Base-by-base conservation (phyloP, 495 filamentous ascomycete species). In the Aspergillus ostianus region DNA sequence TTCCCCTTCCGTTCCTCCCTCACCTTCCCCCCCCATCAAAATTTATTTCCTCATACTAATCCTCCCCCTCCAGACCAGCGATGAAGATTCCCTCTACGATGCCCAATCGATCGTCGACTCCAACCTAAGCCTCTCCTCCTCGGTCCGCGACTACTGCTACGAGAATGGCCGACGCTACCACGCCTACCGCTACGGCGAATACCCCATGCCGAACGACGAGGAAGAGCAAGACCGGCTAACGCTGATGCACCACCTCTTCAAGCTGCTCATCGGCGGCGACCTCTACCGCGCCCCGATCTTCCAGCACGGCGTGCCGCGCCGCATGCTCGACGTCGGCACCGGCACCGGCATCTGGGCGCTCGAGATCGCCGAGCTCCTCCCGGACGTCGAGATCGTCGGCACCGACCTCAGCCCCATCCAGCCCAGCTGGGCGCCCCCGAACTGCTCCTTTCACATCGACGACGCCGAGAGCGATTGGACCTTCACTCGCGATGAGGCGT, bases 191-290 rank as follows among this genome's bases (percentile, higher is more conserved):
- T 74, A 78, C 62, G 67, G 65, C 72, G 82, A 82, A 54, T 88
- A 87, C 55, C 73, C 75, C 27, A 80, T 82, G 45, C 86, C 86
- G 30, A 89, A 88, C 64, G 85, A 89, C 63, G 66, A 78, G 23
- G 64, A 74, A 49, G 85, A 88, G 63, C 78, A 81, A 60, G 88
- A 91, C 60, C 84, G 90, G 30, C 83, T 91, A 53, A 84, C 86
- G 51, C 73, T 92, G 52, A 75, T 83, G 58, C 88, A 92, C 70
- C 81, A 84, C 54, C 78, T 87, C 63, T 82, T 79, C 65, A 70
- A 67, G 23, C 67, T 82, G 21, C 64, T 82, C 10, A 69, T 79
- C 0, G 80, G 82, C 57, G 84, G 81, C 13, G 74, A 76, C 18
- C 76, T 87, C 6, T 79, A 77, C 64, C 73, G 82, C 12, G 80